Base-by-base conservation (phyloP, 495 filamentous ascomycete species). In the Polyplosphaeria fusca region DNA sequence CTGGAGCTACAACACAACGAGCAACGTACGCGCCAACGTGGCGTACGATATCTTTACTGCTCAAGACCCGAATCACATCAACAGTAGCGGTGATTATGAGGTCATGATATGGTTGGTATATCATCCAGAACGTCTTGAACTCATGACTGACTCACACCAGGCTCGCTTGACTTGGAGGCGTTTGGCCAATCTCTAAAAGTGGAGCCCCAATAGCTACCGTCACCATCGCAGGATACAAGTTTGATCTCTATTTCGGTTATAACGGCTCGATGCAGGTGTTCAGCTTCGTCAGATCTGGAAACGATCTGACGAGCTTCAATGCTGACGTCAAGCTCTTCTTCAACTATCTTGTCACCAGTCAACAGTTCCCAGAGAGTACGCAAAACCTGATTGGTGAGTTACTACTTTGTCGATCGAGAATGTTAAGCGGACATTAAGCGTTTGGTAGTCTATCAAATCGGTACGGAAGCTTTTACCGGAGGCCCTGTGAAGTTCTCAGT, bases 41-140 rank as follows among this genome's bases (percentile, higher is more conserved):
- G 69, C 75, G 0, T 77, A 77, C 48, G 75, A 77, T 56, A 55
- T 77, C 18, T 79, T 79, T 55, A 77, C 75, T 1, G 69, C 74
- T 0, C 64, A 71, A 4, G 70, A 77, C 55, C 71, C 68, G 5
- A 70, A 74, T 35, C 75, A 77, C 56, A 61, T 49, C 9, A 78
- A 69, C 3, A 72, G 58, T 27, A 68, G 70, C 26, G 75, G 75
- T n/a, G 74, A 79, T 42, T 77, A 75, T 52, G 75, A 79, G 49
- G 54, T 78, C 22, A 77, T 77, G 76, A 73, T 78, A 23, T 78
- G 76, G 74, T 77, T 56, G 50, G 69, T 66, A n/a, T 12, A 7
- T 20, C 14, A 5, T 1, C 18, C 18, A 9, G 44, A 13, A 22
- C 26, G 23, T 35, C 28, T 40, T 9, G 25, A 7, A 18, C 22